Evolutionary conservation across 495 filamentous ascomycete species (phyloP).

Genomic region (Thozetella sp.): DNA sequence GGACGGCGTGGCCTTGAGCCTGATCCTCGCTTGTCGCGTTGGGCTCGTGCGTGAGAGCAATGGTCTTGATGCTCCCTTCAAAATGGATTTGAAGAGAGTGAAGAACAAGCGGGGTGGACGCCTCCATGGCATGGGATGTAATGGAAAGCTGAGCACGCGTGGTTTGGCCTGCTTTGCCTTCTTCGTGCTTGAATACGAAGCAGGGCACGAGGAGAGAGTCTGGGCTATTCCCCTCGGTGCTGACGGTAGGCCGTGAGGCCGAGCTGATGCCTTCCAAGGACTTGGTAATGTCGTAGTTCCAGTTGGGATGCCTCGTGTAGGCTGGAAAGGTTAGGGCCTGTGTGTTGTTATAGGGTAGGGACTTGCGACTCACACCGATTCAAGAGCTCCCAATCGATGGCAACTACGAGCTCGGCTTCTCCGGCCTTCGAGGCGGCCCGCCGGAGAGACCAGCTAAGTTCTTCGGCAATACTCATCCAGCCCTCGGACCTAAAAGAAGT

Average conservation of each 20-base stretch:
- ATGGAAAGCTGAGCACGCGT: conserved; percentile 73
- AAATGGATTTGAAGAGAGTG: conserved; percentile 66
- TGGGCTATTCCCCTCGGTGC: conserved; percentile 64
- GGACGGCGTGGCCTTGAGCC: conserved; percentile 5
- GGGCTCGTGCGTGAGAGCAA: conserved; percentile 43
- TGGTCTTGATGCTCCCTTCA: conserved; percentile 66
- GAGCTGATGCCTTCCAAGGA: conserved; percentile 61
- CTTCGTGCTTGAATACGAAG: conserved; percentile 71
- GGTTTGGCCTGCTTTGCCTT: conserved; percentile 84
- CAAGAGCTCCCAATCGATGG: conserved; percentile 85
- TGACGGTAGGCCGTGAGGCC: conserved; percentile 62
- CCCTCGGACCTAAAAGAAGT: conserved; percentile 76
- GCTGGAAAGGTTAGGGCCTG: conserved; percentile 30
- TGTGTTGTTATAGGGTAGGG: conserved; percentile 5
- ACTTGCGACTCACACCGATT: conserved; percentile 56
- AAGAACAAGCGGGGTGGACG: conserved; percentile 65
- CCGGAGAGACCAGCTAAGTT: conserved; percentile 73
- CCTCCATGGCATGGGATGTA: conserved; percentile 65
- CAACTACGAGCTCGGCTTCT: conserved; percentile 66
- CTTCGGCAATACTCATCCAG: conserved; percentile 78
- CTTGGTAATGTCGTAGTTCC: conserved; percentile 74
- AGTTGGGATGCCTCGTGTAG: conserved; percentile 61
- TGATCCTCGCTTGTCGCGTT: conserved; percentile 4
- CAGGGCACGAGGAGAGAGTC: conserved; percentile 71
- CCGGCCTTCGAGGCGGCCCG: conserved; percentile 67